Base-by-base conservation (phyloP, 139 green algal genomes). In the Volvox africanus region DNA sequence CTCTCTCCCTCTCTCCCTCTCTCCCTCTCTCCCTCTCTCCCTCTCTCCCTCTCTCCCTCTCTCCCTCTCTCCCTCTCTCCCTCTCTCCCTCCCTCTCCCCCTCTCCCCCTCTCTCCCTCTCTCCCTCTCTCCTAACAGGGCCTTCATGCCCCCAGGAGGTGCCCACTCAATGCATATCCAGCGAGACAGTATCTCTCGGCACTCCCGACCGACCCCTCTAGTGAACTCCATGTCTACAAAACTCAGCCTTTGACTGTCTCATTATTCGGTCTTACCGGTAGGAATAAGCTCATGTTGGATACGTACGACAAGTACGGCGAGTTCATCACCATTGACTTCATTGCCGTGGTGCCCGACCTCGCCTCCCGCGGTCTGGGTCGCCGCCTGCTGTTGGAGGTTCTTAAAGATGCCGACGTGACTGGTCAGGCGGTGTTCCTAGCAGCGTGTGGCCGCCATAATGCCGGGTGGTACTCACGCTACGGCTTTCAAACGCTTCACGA, bases 321-420 rank as follows among this genome's bases (percentile, higher is more conserved):
- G 18, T 89, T 89, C 68, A 9, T 81, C 12, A 89, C 79, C 67
- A 28, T 89, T 32, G 83, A 89, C 68, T 89, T 89, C 68, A 68
- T 89, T 18, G 83, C 19, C 24, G 83, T 89, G 16, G 16, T 19
- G 0, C 83, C 83, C 2, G 22, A 44, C 13, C 36, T 28, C 11
- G 65, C 67, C 12, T 2, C 33, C 35, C 26, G 3, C 12, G 83
- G 83, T 21, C 67, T 28, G 14, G 83, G 83, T 35, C 67, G 67
- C n/a, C 19, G 6, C 20, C 22, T 89, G 83, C 83, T 89, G 67
- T 5, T 0, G 2, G 68, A 65, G 3, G 16, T 89, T 0, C 67
- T 89, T 26, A 11, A 0, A 28, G 67, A 89, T 18, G 83, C 83
- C 0, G 83, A 89, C 35, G 83, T 65, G 26, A 37, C 36, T 2